Evolutionary conservation across 805 yeast species (phyloP), one percentile per base, ranked within the genome.

Genomic region (Lachancea thermotolerans): DNA sequence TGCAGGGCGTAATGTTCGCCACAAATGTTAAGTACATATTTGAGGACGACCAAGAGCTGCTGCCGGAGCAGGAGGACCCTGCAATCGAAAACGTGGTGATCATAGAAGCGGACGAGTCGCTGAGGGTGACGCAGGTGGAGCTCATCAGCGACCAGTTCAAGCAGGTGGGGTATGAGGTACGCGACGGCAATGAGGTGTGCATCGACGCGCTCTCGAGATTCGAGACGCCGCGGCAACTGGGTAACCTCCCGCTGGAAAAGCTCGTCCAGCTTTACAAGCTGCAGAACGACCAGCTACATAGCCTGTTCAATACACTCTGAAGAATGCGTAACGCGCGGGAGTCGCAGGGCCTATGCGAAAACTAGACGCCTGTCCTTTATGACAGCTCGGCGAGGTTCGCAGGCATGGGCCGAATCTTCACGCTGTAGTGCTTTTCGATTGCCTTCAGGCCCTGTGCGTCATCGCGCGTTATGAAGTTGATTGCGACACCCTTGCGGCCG

Each of bases 401-500:
- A 46, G 99, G 99, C 91, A 93, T 86, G 69, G 91, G 96, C 56
- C 80, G 86, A 52, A 91, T 88, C 71, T 83, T 85, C 44, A 95
- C 88, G 57, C 84, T 78, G 76, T 91, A 91, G 73, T 81, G 87
- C 66, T 75, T 82, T 73, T 91, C 97, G 54, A 93, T 81, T 66
- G 85, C 95, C 65, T 84, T 81, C 72, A 90, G 73, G 63, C 76
- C 76, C 53, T 77, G 74, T 53, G 75, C 75, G 65, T 91, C 97
- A 45, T 81, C 81, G 51, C 74, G 76, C 42, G 98, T 90, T 58
- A 90, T 82, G 62, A 91, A 85, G 75, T 90, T 93, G 66, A 91
- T 85, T 50, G 98, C 97, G 51, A 87, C 91, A 75, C 99, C 99
- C 73, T 90, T 91, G 70, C 99, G 81, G 66, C 99, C 99, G 75